Evolutionary conservation across 2,329 filamentous ascomycete genomes (phyloP).

Genomic region (Paecilomyces fulvus): DNA sequence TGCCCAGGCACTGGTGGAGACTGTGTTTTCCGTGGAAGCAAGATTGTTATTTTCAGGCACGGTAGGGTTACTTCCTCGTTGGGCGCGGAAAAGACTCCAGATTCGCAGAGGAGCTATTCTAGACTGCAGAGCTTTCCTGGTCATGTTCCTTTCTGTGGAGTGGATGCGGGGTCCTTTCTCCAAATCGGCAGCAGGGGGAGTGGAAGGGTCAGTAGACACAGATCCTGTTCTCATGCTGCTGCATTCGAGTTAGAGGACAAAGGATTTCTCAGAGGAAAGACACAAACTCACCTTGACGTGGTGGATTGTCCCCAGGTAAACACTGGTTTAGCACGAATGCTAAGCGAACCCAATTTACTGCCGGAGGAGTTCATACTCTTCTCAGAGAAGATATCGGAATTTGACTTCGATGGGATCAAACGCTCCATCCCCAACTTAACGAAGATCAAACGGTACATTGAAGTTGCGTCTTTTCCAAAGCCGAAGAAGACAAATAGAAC

Average conservation of each 20-base stretch:
- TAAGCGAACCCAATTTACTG: slow-evolving; percentile 14
- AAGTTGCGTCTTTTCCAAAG: slow-evolving; percentile 51
- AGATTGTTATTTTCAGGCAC: neutral
- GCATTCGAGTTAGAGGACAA: neutral
- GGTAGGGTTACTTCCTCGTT: neutral
- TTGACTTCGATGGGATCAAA: slow-evolving; percentile 19
- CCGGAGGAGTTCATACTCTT: slow-evolving; percentile 6
- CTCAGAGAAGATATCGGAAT: slow-evolving; percentile 9
- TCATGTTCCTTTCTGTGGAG: neutral
- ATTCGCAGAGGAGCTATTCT: neutral
- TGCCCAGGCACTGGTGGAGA: slow-evolving; percentile 26
- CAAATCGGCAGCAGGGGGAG: slow-evolving; percentile 8
- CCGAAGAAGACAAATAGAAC: slow-evolving; percentile 58
- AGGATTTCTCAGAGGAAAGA: neutral
- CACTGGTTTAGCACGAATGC: slow-evolving; percentile 19
- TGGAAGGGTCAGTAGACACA: neutral
- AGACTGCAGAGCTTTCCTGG: neutral
- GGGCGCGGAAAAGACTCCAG: neutral
- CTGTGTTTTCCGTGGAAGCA: slow-evolving; percentile 10
- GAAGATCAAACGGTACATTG: slow-evolving; percentile 44
- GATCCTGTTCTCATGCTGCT: slow-evolving; percentile 6
- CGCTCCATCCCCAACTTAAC: slow-evolving; percentile 33
- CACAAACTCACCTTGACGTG: slow-evolving; percentile 10
- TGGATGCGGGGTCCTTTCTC: slow-evolving; percentile 13
- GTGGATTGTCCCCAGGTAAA: slow-evolving; percentile 14